Evolutionary conservation across 1,139 yeast species (phyloP), one percentile per base, ranked within the genome.

Genomic region (Saccharomyces hybrid): DNA sequence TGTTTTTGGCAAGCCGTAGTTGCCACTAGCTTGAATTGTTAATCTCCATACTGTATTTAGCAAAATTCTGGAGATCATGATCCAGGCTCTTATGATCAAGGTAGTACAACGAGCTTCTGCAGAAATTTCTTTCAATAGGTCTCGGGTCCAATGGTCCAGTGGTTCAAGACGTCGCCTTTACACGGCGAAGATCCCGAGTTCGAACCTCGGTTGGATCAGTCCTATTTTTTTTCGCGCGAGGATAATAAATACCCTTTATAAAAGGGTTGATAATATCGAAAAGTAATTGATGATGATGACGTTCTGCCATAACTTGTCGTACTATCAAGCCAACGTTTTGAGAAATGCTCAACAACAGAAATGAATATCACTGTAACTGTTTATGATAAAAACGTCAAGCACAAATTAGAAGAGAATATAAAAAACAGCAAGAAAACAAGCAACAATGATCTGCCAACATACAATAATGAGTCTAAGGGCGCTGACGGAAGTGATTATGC

Each of bases 111-210:
- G 13, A 42, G 3, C 46, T 53, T 53, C 57, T 31, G 34, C 34
- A 31, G 34, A 31, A 31, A 3, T 3, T 3, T 3, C 23, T 19
- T 19, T 3, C 23, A 19, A 19, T 19, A 19, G 23, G 16, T 32
- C 5, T 5, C 38, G 16, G 34, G 38, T 32, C 38, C 38, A n/a
- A 32, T 32, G 69, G 67, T 68, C 69, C 70, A 64, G 71, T 68
- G 71, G 71, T 68, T 66, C 61, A 68, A 65, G 71, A 68, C 71
- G 71, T 68, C 71, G 68, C 71, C 71, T 68, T 68, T 68, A 67
- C 71, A 67, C 71, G 71, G 71, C 68, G 71, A 68, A 68, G 71
- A 64, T 68, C 71, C 70, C 70, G 71, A 65, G 71, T 68, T 68
- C 71, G 65, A 68, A 62, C 71, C 71, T 65, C 71, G 69, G 70